Evolutionary conservation across 768 basidiomycete species (phyloP), one percentile per base, ranked within the genome.

Genomic region (Glaciozyma martinii): DNA sequence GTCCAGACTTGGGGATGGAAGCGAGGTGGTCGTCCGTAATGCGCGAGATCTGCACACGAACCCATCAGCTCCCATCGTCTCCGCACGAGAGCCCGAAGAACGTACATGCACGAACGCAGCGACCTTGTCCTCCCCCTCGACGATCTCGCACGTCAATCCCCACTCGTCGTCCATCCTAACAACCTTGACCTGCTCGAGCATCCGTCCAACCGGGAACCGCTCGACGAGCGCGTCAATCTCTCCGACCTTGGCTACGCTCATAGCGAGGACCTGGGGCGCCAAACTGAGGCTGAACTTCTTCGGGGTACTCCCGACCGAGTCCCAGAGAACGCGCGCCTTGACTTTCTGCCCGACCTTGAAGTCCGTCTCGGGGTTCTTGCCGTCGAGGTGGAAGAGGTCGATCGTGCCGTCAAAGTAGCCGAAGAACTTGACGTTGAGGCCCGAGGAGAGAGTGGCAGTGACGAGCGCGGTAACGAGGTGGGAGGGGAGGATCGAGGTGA

Each of bases 361-460:
- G 46, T 60, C 63, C 23, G 71, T 71, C 33, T 74, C 74, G n/a
- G 75, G 61, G 57, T 77, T 76, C 29, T 80, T 79, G 78, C 78
- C 27, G 75, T 73, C 71, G 19, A 94, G 77, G 77, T 98, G 94
- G 63, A 86, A 82, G 43, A 84, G 80, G 73, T 95, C 92, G 30
- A 88, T 80, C 1, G 90, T 94, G 40, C 91, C 94, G 44, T 89
- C 86, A 76, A 91, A 98, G 76, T 87, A 93, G 0, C 90, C 92
- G 30, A 93, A 81, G 23, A 97, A 80, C 77, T 94, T 93, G 37
- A 98, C 78, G 74, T 88, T 89, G 42, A 97, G 78, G 23, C 95
- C 95, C 30, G 78, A 80, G 21, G 85, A 79, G 49, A 84, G 80
- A 27, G 87, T 81, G 25, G 84, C 83, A 3, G 91, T 95, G 62